A percentile compares a stretch with the other conserved stretches of the same genome.
These are phyloP conservation scores for Globisporangium acanthophoron DNA, from an alignment of 352 stramenopile genomes.

Conservation along the genomic window DNA sequence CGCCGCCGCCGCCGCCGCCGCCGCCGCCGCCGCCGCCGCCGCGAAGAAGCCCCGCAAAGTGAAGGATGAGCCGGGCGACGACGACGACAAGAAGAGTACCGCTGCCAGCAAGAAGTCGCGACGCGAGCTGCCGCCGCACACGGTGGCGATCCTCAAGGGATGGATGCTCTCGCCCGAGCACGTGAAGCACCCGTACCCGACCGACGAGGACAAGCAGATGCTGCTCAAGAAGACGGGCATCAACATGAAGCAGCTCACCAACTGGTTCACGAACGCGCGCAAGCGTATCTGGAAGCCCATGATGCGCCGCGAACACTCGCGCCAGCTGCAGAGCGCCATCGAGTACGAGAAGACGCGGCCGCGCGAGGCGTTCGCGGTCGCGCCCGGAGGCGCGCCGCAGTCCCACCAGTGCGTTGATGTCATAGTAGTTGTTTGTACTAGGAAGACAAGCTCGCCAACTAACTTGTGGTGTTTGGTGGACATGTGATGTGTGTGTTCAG, in stretches of 20 bases:
- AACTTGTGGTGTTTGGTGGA: too few species aligned
- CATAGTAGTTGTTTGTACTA: neutral
- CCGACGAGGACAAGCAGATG: slow-evolving; percentile 89
- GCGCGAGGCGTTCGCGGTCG: slow-evolving; percentile 21
- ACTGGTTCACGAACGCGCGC: slow-evolving; percentile 88
- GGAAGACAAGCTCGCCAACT: too few species aligned
- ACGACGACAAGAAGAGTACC: slow-evolving; percentile 31
- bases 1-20: neutral
- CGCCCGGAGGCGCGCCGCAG: slow-evolving; percentile 5
- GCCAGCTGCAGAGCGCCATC: slow-evolving; percentile 65
- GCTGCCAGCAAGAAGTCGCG: slow-evolving; percentile 61
- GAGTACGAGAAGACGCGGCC: slow-evolving; percentile 59
- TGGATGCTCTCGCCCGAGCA: slow-evolving; percentile 89
- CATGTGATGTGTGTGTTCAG: slow-evolving; percentile 5
- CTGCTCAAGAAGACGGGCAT: slow-evolving; percentile 86
- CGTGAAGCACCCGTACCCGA: slow-evolving; percentile 87
- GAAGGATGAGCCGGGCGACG: slow-evolving; percentile 21
- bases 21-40: too few species aligned
- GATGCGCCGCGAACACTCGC: slow-evolving; percentile 81
- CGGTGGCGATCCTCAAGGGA: slow-evolving; percentile 79
- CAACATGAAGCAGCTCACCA: slow-evolving; percentile 90
- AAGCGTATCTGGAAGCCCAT: slow-evolving; percentile 90
- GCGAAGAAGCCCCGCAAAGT: slow-evolving; percentile 21
- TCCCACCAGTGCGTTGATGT: slow-evolving; percentile 14
- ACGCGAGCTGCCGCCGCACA: slow-evolving; percentile 76